Percentiles rank a stretch among this genome's conserved stretches.
These are phyloP conservation scores for Allomyces macrogynus DNA, from an alignment of 192 early-diverging fungal species.

Conservation along the genomic window DNA sequence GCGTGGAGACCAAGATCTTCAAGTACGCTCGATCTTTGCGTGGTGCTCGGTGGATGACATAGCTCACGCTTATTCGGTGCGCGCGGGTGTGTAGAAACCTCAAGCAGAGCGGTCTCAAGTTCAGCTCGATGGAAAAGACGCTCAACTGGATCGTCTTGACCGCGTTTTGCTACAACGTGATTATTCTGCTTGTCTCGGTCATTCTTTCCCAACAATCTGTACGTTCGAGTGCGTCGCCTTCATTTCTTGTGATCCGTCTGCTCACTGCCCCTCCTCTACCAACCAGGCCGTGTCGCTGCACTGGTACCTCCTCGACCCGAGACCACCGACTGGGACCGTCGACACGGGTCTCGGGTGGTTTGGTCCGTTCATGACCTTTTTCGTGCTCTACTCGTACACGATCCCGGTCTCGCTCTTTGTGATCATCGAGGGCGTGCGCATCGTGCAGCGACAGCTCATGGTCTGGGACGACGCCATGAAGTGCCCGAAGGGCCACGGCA, in stretches of 20 bases:
- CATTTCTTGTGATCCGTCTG: too few species aligned
- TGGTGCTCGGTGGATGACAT: too few species aligned
- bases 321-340: constrained; percentile 18
- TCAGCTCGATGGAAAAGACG: constrained; percentile 48
- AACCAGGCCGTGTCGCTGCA: constrained; percentile 16
- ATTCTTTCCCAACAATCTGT: constrained; percentile 5
- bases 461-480: constrained; percentile 39
- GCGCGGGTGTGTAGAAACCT: constrained; percentile 28
- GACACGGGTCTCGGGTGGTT: constrained; percentile 18
- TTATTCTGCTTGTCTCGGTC: constrained; percentile 39
- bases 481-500: constrained; percentile 1
- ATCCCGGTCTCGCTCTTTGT: constrained; percentile 79
- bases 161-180: constrained; percentile 23
- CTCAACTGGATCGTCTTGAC: constrained; percentile 53
- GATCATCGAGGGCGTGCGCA: constrained; percentile 58
- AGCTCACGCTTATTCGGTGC: constrained; percentile 38
- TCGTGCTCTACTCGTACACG: constrained; percentile 65
- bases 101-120: constrained; percentile 32
- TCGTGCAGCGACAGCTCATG: constrained; percentile 43
- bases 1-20: constrained; percentile 33
- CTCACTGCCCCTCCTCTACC: constrained; percentile 11
- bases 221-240: too few species aligned
- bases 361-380: constrained; percentile 27
- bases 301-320: too few species aligned
- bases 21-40: background rate